phyloP scores from a whole-genome alignment of 257 asterid species.

The Linderniella brevidens region DNA sequence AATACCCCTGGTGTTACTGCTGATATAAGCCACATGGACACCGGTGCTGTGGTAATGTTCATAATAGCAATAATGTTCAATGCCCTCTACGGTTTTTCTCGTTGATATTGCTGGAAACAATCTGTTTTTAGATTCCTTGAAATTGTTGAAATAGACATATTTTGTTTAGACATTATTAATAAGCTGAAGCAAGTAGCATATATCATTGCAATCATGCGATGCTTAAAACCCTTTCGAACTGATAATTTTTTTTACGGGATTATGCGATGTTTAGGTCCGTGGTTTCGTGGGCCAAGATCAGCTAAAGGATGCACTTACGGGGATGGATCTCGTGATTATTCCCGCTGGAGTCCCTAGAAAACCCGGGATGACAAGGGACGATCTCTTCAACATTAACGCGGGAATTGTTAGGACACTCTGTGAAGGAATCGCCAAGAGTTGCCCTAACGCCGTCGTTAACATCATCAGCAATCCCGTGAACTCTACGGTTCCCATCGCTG shows the following conservation, averaged over 20 bases:
- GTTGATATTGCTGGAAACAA: too few species aligned
- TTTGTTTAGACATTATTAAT: too few species aligned
- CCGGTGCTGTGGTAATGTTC: constrained; percentile 37
- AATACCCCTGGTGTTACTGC: constrained; percentile 90
- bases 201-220: too few species aligned
- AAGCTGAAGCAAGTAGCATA: too few species aligned
- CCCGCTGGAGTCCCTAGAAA: constrained; percentile 72
- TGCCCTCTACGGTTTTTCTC: too few species aligned
- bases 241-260: too few species aligned
- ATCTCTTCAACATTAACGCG: constrained; percentile 60
- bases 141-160: too few species aligned
- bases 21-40: constrained; percentile 80
- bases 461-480: constrained; percentile 93
- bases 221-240: too few species aligned
- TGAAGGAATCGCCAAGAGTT: constrained; percentile 40
- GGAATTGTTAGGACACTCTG: constrained; percentile 53
- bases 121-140: too few species aligned
- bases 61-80: too few species aligned
- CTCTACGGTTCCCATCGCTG: constrained; percentile 89
- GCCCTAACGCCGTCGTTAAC: constrained; percentile 54
- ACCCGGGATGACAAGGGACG: constrained; percentile 73
- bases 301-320: constrained; percentile 39
- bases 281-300: constrained; percentile 42
- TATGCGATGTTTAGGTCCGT: constrained; percentile 17
- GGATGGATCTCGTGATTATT: constrained; percentile 41